These are phyloP conservation scores for Echium plantagineum DNA, from an alignment of 257 asterid genomes.

Conservation along the genomic window DNA sequence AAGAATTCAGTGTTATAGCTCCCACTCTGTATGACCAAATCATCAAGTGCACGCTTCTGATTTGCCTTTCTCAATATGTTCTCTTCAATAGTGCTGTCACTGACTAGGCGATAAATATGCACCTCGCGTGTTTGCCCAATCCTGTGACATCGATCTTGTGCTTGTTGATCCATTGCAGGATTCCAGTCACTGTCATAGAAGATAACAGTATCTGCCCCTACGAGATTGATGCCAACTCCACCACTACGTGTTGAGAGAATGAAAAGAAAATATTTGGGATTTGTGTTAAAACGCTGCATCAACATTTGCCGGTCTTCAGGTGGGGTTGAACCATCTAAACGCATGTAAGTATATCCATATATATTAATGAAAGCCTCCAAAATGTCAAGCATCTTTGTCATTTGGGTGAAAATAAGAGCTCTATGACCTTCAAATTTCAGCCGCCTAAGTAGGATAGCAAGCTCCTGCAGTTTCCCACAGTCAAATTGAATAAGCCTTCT, in stretches of 20 bases:
- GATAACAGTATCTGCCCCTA: conserved; percentile 96
- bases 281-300: conserved; percentile 31
- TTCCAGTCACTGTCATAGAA: conserved; percentile 99
- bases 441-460: conserved; percentile 80
- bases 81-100: conserved; percentile 94
- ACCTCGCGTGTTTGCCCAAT: conserved; percentile 95
- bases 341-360: conserved; percentile 70
- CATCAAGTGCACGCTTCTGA: conserved; percentile 94
- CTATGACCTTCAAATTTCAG: conserved; percentile 84
- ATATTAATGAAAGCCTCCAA: conserved; percentile 97
- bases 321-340: conserved; percentile 96
- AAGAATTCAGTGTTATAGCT: conserved; percentile 91
- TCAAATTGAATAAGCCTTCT: conserved; percentile 28
- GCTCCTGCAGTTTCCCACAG: conserved; percentile 97
- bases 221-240: conserved; percentile 95
- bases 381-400: conserved; percentile 94
- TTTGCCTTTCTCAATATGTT: conserved; percentile 90
- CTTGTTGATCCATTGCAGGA: conserved; percentile 93
- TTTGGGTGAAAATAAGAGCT: conserved; percentile 90
- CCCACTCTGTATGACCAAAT: conserved; percentile 95
- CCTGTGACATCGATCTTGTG: conserved; percentile 98
- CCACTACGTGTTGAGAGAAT: conserved; percentile 98
- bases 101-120: conserved; percentile 66
- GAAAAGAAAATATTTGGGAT: conserved; percentile 84
- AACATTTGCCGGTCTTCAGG: conserved; percentile 78